Conservation (phyloP, 257 asterid genomes). For the Scutellaria minor region DNA sequence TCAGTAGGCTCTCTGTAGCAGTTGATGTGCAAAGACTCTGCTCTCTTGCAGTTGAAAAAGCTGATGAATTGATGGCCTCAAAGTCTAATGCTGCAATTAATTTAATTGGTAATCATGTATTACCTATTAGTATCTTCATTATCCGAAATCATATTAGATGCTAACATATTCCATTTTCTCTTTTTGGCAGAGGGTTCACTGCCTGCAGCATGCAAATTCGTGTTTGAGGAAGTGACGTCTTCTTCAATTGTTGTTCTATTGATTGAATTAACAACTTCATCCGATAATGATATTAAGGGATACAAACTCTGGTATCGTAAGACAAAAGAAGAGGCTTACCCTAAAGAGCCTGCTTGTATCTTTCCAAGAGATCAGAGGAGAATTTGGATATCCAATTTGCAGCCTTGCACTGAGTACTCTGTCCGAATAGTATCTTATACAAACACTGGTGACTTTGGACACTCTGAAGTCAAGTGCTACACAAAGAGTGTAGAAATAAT, state of each 20-base stretch:
- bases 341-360: constrained; percentile 73
- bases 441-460: constrained; percentile 70
- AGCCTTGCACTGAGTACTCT: constrained; percentile 89
- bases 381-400: constrained; percentile 79
- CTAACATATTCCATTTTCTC: constrained; percentile 28
- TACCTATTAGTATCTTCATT: constrained; percentile 26
- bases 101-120: constrained; percentile 49
- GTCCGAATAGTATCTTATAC: constrained; percentile 77
- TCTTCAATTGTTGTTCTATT: constrained; percentile 74
- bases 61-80: constrained; percentile 64
- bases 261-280: constrained; percentile 66
- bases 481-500: constrained; percentile 80
- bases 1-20: constrained; percentile 80
- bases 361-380: constrained; percentile 86
- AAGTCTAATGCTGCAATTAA: constrained; percentile 43
- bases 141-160: constrained; percentile 21
- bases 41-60: constrained; percentile 81
- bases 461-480: constrained; percentile 87
- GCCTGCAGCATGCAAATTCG: constrained; percentile 93
- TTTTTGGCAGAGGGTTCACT: constrained; percentile 74
- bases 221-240: constrained; percentile 84
- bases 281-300: constrained; percentile 66
- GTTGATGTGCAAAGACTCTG: constrained; percentile 75
- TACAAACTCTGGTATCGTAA: constrained; percentile 91
- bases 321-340: constrained; percentile 71